These are phyloP conservation scores for Plasmopara muralis DNA, from an alignment of 352 stramenopile genomes.

Conservation along the genomic window DNA sequence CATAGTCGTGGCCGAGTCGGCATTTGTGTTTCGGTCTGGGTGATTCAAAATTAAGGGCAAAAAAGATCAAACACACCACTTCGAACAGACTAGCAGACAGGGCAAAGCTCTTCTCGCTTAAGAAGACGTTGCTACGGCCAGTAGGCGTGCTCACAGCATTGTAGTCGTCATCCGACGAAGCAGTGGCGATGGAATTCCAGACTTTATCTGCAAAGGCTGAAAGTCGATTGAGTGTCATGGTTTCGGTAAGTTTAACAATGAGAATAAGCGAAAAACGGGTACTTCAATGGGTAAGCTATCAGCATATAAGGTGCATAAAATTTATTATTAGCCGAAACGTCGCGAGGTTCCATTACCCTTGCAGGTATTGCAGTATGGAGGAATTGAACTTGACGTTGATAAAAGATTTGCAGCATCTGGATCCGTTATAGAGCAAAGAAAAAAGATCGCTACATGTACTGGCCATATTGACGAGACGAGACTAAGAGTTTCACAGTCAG, in stretches of 20 bases:
- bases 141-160: constrained; percentile 6
- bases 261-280: too few species aligned
- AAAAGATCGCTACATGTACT: too few species aligned
- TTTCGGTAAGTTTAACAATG: not conserved
- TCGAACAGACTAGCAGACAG: constrained; percentile 11
- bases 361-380: too few species aligned
- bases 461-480: too few species aligned
- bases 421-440: too few species aligned
- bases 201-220: constrained; percentile 11
- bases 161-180: constrained; percentile 10
- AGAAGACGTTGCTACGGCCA: not conserved
- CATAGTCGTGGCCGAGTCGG: constrained; percentile 6
- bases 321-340: too few species aligned
- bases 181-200: constrained; percentile 9
- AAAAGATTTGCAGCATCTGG: too few species aligned
- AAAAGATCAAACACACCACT: constrained; percentile 15
- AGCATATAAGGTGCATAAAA: too few species aligned
- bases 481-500: too few species aligned
- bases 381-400: too few species aligned
- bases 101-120: constrained; percentile 9
- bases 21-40: constrained; percentile 10
- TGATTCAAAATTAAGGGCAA: constrained; percentile 17
- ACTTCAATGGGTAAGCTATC: too few species aligned
- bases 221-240: constrained; percentile 15
- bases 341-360: too few species aligned